A percentile compares a stretch with the other conserved stretches of the same genome.
Evolutionary conservation across 2,329 filamentous ascomycete species (phyloP).

Genomic region (Pseudovirgaria hyperparasitica): DNA sequence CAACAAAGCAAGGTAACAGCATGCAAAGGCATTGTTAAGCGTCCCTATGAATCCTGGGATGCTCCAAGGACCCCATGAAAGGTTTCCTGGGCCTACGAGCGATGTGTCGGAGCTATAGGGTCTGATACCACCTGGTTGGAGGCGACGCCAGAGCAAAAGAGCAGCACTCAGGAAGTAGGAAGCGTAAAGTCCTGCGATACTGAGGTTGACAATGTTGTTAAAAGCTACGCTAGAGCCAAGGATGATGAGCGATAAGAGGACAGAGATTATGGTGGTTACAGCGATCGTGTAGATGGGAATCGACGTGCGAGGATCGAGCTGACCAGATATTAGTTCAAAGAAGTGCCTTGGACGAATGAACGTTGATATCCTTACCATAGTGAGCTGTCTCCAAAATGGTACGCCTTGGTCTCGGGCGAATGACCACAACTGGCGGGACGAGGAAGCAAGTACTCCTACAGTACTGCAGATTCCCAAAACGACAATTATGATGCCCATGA

Average conservation of each 20-base stretch:
- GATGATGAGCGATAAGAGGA: conserved; percentile 38
- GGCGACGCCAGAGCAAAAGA: conserved; percentile 21
- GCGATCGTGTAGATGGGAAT: conserved; percentile 36
- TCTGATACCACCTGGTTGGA: conserved; percentile 7
- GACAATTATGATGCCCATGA: conserved; percentile 33
- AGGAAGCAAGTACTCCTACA: conserved; percentile 28
- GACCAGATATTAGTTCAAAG: neutral
- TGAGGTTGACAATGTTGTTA: conserved; percentile 22
- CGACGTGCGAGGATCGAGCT: conserved; percentile 22
- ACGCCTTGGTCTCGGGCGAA: conserved; percentile 32
- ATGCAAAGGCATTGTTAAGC: neutral
- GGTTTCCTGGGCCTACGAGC: neutral
- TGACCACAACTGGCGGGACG: conserved; percentile 30
- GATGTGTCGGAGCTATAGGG: neutral
- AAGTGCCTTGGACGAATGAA: neutral
- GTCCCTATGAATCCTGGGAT: neutral
- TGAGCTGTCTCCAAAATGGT: conserved; percentile 21
- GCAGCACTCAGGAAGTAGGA: conserved; percentile 21
- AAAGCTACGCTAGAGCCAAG: conserved; percentile 32
- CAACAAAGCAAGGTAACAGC: conserved; percentile 1
- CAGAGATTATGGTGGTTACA: conserved; percentile 30
- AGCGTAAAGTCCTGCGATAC: conserved; percentile 23
- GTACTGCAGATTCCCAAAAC: conserved; percentile 28
- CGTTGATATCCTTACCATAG: conserved; percentile 12
- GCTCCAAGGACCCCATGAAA: conserved; percentile 6